These are phyloP conservation scores for Domatiomyces catenatus DNA, from an alignment of 2,329 filamentous ascomycete genomes.

Conservation along the genomic window DNA sequence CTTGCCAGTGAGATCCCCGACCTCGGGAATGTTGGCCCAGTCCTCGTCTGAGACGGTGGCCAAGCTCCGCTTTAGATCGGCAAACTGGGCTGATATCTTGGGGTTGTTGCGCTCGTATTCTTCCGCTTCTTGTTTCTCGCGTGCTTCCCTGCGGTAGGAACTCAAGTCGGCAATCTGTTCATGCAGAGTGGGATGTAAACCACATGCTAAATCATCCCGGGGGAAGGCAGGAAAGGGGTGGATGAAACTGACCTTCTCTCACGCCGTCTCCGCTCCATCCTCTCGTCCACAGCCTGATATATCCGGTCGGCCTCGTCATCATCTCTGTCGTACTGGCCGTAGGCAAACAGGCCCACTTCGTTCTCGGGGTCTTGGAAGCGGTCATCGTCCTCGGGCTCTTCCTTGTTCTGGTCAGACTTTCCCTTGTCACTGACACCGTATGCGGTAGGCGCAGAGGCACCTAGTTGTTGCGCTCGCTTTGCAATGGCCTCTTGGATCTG, in stretches of 20 bases:
- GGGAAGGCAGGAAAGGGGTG: slow-evolving; percentile 9
- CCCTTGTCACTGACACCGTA: slow-evolving; percentile 50
- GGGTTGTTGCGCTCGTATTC: slow-evolving; percentile 96
- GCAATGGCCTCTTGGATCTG: slow-evolving; percentile 96
- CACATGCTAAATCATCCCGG: slow-evolving; percentile 19
- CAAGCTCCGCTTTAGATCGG: slow-evolving; percentile 81
- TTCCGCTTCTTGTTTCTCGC: slow-evolving; percentile 77
- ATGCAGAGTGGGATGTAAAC: slow-evolving; percentile 54
- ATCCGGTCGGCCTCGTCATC: slow-evolving; percentile 96
- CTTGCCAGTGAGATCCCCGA: slow-evolving; percentile 90
- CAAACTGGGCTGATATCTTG: slow-evolving; percentile 96
- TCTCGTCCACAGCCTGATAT: slow-evolving; percentile 89
- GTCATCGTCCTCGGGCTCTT: slow-evolving; percentile 60
- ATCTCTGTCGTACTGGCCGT: slow-evolving; percentile 89
- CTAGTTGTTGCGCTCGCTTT: slow-evolving; percentile 75
- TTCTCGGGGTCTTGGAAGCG: slow-evolving; percentile 94
- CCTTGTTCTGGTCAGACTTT: slow-evolving; percentile 38
- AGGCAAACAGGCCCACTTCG: slow-evolving; percentile 87
- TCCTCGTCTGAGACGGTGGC: slow-evolving; percentile 84
- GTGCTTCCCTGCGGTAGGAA: slow-evolving; percentile 63
- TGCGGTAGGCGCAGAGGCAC: slow-evolving; percentile 53
- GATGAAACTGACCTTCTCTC: slow-evolving; percentile 59
- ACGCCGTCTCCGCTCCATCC: slow-evolving; percentile 82
- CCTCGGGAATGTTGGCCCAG: slow-evolving; percentile 89
- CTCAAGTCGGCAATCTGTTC: slow-evolving; percentile 64